phyloP scores from a whole-genome alignment of 2,329 filamentous ascomycete species.

The Penicillium nordicum region DNA sequence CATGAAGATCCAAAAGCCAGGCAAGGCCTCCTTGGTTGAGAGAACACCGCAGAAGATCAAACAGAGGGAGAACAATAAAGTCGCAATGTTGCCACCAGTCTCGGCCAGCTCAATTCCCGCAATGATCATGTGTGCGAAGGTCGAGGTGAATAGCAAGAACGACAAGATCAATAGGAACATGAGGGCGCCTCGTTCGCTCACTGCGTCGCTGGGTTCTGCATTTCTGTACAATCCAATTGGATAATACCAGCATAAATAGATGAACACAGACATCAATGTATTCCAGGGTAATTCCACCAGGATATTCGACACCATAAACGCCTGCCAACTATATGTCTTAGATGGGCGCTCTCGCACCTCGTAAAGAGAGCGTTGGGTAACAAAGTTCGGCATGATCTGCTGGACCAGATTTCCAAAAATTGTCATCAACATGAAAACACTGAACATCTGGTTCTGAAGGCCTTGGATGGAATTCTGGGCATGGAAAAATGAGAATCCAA shows the following conservation, averaged over 20 bases:
- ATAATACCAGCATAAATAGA: conserved; percentile 75
- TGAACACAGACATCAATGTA: conserved; percentile 52
- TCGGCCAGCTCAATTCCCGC: conserved; percentile 69
- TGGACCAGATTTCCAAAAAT: conserved; percentile 55
- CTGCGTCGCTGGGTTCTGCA: conserved; percentile 29
- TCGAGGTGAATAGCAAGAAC: conserved; percentile 67
- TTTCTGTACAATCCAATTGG: conserved; percentile 51
- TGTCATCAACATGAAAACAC: conserved; percentile 71
- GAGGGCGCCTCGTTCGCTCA: conserved; percentile 57
- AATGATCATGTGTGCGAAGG: conserved; percentile 72
- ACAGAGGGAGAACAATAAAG: conserved; percentile 68
- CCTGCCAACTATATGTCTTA: conserved; percentile 69
- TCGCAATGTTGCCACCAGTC: conserved; percentile 71
- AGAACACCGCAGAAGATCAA: conserved; percentile 62
- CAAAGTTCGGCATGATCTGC: conserved; percentile 54
- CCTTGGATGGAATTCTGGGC: conserved; percentile 71
- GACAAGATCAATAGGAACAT: conserved; percentile 63
- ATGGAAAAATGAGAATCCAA: conserved; percentile 76
- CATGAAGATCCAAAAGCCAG: conserved; percentile 10
- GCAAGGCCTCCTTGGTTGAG: background rate
- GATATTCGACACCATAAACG: conserved; percentile 51
- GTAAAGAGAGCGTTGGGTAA: conserved; percentile 54
- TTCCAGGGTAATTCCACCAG: background rate
- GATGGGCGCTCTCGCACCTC: conserved; percentile 57
- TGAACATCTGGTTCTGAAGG: conserved; percentile 81